phyloP scores from a whole-genome alignment of 2,329 filamentous ascomycete genomes.

The Cercospora sesami region DNA sequence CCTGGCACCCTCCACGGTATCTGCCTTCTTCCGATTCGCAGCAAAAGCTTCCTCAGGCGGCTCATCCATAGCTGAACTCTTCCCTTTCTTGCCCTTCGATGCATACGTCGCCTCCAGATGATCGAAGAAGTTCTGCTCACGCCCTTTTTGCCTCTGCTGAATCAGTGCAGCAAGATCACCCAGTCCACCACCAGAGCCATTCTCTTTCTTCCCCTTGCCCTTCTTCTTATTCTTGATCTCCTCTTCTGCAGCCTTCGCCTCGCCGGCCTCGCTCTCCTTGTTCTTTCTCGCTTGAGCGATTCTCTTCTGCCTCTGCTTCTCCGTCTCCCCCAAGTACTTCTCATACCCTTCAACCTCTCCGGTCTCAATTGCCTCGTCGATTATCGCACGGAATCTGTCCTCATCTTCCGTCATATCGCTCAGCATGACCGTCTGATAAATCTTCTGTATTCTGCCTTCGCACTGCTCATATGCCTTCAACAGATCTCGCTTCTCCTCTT shows the following conservation, averaged over 20 bases:
- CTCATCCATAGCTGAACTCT: slow-evolving; percentile 54
- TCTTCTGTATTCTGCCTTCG: slow-evolving; percentile 71
- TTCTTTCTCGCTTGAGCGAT: slow-evolving; percentile 64
- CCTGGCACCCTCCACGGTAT: slow-evolving; percentile 15
- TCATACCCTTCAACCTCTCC: slow-evolving; percentile 67
- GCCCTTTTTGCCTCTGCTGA: slow-evolving; percentile 65
- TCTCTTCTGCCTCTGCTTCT: slow-evolving; percentile 42
- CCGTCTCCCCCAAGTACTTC: slow-evolving; percentile 71
- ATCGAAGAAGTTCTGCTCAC: slow-evolving; percentile 65
- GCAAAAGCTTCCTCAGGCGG: slow-evolving; percentile 65
- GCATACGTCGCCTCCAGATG: slow-evolving; percentile 75
- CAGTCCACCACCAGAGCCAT: slow-evolving; percentile 31
- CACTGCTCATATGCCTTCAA: slow-evolving; percentile 71
- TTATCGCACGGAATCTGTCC: slow-evolving; percentile 75
- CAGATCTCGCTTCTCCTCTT: slow-evolving; percentile 79
- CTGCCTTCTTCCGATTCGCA: slow-evolving; percentile 40
- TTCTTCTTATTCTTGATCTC: slow-evolving; percentile 65
- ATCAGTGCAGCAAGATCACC: slow-evolving; percentile 72
- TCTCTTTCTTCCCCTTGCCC: slow-evolving; percentile 43
- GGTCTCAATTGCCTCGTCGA: slow-evolving; percentile 74
- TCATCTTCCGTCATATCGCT: slow-evolving; percentile 83
- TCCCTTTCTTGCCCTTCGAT: slow-evolving; percentile 51
- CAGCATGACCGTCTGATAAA: slow-evolving; percentile 85
- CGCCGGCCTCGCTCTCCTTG: slow-evolving; percentile 62
- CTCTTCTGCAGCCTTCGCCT: slow-evolving; percentile 71